Conservation (phyloP, 495 filamentous ascomycete genomes). For the Hypoxylon subgilvum region DNA sequence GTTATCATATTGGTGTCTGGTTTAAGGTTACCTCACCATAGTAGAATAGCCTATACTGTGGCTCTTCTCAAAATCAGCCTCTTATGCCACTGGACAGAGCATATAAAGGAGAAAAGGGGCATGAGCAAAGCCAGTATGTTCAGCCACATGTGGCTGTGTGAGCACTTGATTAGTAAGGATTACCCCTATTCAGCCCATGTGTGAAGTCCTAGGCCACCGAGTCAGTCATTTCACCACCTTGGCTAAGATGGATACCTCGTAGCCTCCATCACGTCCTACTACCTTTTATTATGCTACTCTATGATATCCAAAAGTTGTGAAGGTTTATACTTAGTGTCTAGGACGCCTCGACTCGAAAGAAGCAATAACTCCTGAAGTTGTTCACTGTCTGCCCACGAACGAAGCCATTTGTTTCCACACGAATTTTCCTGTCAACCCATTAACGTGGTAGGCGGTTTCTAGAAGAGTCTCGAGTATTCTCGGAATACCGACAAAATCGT, state of each 20-base stretch:
- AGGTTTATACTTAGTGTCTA: neutral
- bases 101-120: neutral
- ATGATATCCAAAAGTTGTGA: neutral
- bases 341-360: neutral
- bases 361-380: too few relatives aligned
- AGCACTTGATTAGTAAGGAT: neutral
- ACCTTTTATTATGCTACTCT: neutral
- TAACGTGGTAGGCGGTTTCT: too few relatives aligned
- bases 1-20: too few relatives aligned
- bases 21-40: too few relatives aligned
- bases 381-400: too few relatives aligned
- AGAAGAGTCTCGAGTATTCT: too few relatives aligned
- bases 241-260: slow-evolving; percentile 1
- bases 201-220: neutral
- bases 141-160: slow-evolving; percentile 15
- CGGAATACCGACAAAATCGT: too few relatives aligned
- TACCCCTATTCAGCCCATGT: slow-evolving; percentile 10
- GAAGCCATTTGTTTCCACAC: too few relatives aligned
- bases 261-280: neutral
- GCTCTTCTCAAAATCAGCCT: too few relatives aligned
- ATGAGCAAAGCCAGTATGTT: too few relatives aligned
- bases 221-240: slow-evolving; percentile 4
- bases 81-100: neutral
- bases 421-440: too few relatives aligned
- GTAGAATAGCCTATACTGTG: too few relatives aligned